Evolutionary conservation across 2,329 filamentous ascomycete species (phyloP), one percentile per base, ranked within the genome.

Genomic region (Pseudophaeomoniella oleicola): DNA sequence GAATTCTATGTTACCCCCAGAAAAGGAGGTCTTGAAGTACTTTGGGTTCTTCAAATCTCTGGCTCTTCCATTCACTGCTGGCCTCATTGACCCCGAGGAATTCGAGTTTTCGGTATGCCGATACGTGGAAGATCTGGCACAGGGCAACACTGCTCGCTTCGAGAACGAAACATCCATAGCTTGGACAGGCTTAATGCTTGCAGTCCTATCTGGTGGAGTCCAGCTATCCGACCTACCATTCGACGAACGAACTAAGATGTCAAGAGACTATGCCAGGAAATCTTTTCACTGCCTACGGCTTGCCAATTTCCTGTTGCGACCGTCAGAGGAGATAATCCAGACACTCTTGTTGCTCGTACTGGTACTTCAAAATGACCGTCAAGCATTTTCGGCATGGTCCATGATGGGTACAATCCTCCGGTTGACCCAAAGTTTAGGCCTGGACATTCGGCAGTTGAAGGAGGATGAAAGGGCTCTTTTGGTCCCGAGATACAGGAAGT

Each of bases 91-190:
- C 15, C 33, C 34, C 4, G 34, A 36, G n/a, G 37, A 35, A 16
- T 35, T 39, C 17, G 37, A 39, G 30, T 18, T 22, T 5, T 32
- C 16, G 16, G 33, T 39, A 10, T 39, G 32, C 14, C 18, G 36
- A 19, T 39, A 39, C 31, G 32, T 39, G 12, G 37, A 39, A 19
- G 37, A 39, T 17, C 15, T 36, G 17, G 22, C 22, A 6, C 22
- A 27, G 22, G 6, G 9, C 6, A 27, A 27, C n/a, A 6, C 22
- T 9, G 6, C 22, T 9, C 6, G 22, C 6, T 27, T 27, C n/a
- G 22, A 27, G n/a, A 27, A n/a, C 22, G 22, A 27, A 6, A 27
- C 6, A n/a, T 6, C 22, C n/a, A 27, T 39, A 3, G 19, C 37
- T 11, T 39, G 37, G 37, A 27, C 34, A 16, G 32, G 33, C n/a